Conservation (phyloP, 2,329 filamentous ascomycete genomes). For the Thelonectria olida region DNA sequence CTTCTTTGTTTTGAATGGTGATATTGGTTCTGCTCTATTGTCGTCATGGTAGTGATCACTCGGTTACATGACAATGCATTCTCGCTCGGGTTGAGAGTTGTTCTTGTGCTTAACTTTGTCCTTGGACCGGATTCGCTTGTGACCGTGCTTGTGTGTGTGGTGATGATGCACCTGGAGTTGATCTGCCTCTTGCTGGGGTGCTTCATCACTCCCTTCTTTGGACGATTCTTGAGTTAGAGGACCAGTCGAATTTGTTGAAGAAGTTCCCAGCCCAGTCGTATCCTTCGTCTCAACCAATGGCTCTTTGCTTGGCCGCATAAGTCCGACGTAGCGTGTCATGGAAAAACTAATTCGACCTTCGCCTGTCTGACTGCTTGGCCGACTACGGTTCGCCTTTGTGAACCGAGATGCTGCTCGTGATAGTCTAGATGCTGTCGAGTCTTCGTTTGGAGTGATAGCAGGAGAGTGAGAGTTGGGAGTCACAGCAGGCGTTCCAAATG, state of each 20-base stretch:
- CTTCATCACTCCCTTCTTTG: conserved; percentile 34
- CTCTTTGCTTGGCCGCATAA: conserved; percentile 63
- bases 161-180: conserved; percentile 25
- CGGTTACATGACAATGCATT: conserved; percentile 58
- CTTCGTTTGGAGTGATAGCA: conserved; percentile 59
- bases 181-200: conserved; percentile 34
- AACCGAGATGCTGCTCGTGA: conserved; percentile 68
- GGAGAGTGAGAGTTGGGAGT: conserved; percentile 49
- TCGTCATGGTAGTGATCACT: neutral
- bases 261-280: conserved; percentile 35
- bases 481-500: conserved; percentile 48
- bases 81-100: conserved; percentile 53
- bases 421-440: conserved; percentile 62
- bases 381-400: conserved; percentile 58
- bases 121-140: conserved; percentile 50
- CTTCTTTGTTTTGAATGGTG: neutral
- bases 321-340: conserved; percentile 63
- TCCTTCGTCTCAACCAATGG: conserved; percentile 38
- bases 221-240: conserved; percentile 37
- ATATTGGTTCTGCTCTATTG: neutral
- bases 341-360: conserved; percentile 67
- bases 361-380: conserved; percentile 66
- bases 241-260: conserved; percentile 38
- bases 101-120: conserved; percentile 50
- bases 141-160: conserved; percentile 45